Base-by-base conservation (phyloP, 1,284 basidiomycete species). In the Coniferiporia weirii region DNA sequence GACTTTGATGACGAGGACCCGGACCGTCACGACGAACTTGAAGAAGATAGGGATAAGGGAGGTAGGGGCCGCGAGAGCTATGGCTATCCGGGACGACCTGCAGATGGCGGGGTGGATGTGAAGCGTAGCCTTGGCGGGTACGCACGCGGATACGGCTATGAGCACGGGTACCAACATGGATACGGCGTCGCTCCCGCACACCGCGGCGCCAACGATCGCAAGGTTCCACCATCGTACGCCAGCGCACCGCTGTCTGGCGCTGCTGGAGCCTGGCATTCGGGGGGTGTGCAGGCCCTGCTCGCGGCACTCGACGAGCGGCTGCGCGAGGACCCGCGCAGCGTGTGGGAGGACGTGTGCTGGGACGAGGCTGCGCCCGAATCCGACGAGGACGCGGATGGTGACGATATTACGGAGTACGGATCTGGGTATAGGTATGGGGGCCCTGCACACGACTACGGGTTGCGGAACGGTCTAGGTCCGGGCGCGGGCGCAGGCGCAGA, bases 271-370 rank as follows among this genome's bases (percentile, higher is more conserved):
- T 27, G 27, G 27, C 27, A 27, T 5, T 27, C 27, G 27, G 19
- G 13, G 6, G 44, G 8, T 3, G 44, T n/a, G 19, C 13, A 46
- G 17, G 19, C 17, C 3, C 52, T 40, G 38, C 19, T 20, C 35
- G 10, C 45, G 15, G 47, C 52, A 13, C 56, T 57, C 20, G 56
- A 57, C 27, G 20, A 34, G 17, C 8, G 35, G 5, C 56, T 57
- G 19, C 15, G 47, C 38, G 56, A 50, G 20, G 56, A 57, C 38
- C 56, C 56, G 19, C n/a, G 13, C 27, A 19, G 13, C 5, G 47
- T 27, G 20, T 57, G 56, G 56, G 56, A 38, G 34, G 48, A 47
- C 9, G n/a, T 57, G 47, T 57, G 56, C 38, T 57, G 56, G 56
- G 56, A 50, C 48, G 56, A 57, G 36, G 47, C 48, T 15, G 56